phyloP scores from a whole-genome alignment of 139 green algal genomes.

The Mesotaenium endlicherianum region DNA sequence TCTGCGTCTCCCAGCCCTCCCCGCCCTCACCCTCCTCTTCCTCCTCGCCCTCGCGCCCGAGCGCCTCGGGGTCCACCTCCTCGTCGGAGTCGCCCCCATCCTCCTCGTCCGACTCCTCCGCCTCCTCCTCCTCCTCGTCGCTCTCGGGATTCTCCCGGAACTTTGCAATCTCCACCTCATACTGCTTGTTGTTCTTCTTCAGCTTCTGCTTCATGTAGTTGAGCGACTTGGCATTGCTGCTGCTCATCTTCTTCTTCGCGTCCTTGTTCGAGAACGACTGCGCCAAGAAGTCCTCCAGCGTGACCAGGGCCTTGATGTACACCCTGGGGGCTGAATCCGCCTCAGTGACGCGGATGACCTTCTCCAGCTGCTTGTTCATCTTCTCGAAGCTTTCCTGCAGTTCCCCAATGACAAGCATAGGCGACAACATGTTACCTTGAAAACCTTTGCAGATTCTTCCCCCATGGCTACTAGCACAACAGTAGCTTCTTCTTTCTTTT shows the following conservation, averaged over 20 bases:
- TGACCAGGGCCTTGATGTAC: constrained; percentile 85
- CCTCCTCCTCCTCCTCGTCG: constrained; percentile 63
- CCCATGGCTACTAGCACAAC: background rate
- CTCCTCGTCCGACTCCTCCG: constrained; percentile 47
- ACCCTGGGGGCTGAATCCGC: constrained; percentile 60
- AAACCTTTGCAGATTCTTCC: background rate
- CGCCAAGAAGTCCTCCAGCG: constrained; percentile 88
- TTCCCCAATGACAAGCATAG: background rate
- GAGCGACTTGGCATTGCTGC: constrained; percentile 90
- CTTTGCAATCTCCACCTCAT: constrained; percentile 54
- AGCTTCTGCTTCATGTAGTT: constrained; percentile 96
- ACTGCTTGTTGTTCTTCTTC: constrained; percentile 86
- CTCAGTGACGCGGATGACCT: constrained; percentile 53
- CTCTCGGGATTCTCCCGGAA: constrained; percentile 68
- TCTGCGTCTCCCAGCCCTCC: constrained; percentile 62
- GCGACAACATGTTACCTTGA: background rate
- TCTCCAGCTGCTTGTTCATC: constrained; percentile 98
- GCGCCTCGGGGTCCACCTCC: constrained; percentile 13
- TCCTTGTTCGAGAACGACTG: constrained; percentile 73
- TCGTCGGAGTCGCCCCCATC: constrained; percentile 54
- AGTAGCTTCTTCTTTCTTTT: background rate
- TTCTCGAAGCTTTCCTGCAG: constrained; percentile 87
- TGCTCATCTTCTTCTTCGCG: constrained; percentile 90
- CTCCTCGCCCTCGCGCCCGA: constrained; percentile 45
- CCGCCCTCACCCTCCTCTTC: constrained; percentile 53